Evolutionary conservation across 192 early-diverging fungal genomes (phyloP), one percentile per base, ranked within the genome.

Genomic region (Backusella parvicylindrica): DNA sequence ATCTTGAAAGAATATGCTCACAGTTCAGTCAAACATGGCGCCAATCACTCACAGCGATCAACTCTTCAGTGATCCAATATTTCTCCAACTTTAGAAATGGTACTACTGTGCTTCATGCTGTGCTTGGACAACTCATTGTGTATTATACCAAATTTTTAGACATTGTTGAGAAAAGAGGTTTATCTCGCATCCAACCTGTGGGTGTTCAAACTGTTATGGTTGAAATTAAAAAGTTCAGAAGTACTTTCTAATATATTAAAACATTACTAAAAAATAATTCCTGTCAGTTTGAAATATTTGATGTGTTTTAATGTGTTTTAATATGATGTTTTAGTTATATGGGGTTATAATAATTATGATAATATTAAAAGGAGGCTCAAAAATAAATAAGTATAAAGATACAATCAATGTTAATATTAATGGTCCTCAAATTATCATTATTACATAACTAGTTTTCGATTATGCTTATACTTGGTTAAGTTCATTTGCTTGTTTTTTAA

Each of bases 21-120:
- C 83, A 89, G 38, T 99, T 99, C 84, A 92, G 92, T 50, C 79
- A 83, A 50, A 89, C 85, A 15, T 99, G 96, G 95, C 91, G 94
- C 1, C 79, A 82, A 37, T 89, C 89, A 32, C 84, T 99, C 4
- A 77, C 87, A 2, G 81, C 84, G 18, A 92, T 99, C 75, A 97
- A 98, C 68, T 86, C 89, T 26, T 91, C 92, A 7, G 91, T 98
- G 28, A 92, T 96, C 66, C 95, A 96, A 75, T 89, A 91, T 75
- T 99, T 99, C 77, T 91, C 95, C 50, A 98, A 97, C 85, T 98
- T 97, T 81, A 94, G 93, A 73, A 98, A 96, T 63, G 96, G 98
- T 12, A 95, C 95, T 0, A 82, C 89, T n/a, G 93, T 98, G 23
- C 83, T 98, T 64, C 98, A 99, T 77, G 89, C 91, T 15, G 92